phyloP scores from a whole-genome alignment of 306 rosid genomes.

The Sphenostylis stenocarpa region DNA sequence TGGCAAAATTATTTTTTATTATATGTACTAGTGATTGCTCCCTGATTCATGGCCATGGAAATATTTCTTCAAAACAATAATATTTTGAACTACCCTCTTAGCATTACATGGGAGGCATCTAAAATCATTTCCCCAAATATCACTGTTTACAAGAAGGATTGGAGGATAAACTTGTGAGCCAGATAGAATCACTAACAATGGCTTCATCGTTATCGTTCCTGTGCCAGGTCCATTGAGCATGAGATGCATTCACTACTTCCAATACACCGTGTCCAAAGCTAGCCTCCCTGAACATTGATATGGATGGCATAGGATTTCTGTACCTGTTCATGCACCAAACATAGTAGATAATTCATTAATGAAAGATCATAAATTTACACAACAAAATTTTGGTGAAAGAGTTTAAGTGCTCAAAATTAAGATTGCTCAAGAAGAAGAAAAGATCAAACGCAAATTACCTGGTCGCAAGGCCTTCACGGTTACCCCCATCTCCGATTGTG shows the following conservation, averaged over 20 bases:
- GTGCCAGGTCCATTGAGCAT: slow-evolving; percentile 83
- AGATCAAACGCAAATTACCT: not conserved
- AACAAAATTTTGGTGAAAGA: not conserved
- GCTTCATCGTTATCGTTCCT: slow-evolving; percentile 59
- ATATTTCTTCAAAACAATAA: not conserved
- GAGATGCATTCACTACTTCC: slow-evolving; percentile 60
- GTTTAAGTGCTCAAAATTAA: not conserved
- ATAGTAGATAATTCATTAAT: not conserved
- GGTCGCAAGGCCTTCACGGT: slow-evolving; percentile 81
- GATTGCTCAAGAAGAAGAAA: not conserved
- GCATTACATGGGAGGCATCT: not conserved
- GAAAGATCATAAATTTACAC: not conserved
- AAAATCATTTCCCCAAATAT: not conserved
- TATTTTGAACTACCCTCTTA: too few relatives aligned
- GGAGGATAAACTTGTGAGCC: slow-evolving; percentile 55
- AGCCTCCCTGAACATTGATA: slow-evolving; percentile 72
- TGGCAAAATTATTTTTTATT: too few relatives aligned
- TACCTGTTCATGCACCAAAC: slow-evolving; percentile 32
- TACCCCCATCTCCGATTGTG: slow-evolving; percentile 95
- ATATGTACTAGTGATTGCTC: too few relatives aligned
- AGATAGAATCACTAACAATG: slow-evolving; percentile 46
- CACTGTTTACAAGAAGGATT: slow-evolving; percentile 50
- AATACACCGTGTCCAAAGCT: slow-evolving; percentile 84
- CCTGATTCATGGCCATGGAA: too few relatives aligned
- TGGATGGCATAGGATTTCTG: slow-evolving; percentile 59